Evolutionary conservation across 2,329 filamentous ascomycete genomes (phyloP), one percentile per base, ranked within the genome.

Genomic region (Aspergillus proliferans): DNA sequence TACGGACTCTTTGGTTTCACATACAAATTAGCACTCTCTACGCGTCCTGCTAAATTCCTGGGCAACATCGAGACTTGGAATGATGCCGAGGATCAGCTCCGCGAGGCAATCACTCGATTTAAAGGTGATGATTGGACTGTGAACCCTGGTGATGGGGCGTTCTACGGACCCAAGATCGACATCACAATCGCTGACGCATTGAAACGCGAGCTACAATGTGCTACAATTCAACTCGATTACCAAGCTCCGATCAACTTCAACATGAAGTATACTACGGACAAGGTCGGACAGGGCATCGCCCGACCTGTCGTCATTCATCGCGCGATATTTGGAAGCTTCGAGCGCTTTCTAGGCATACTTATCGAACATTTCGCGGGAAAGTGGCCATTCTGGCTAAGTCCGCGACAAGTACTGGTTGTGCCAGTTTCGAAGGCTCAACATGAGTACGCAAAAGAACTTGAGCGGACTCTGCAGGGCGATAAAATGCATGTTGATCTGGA

Each of bases 141-240:
- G 45, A 95, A 97, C 71, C 86, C 89, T 52, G 93, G 92, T 50
- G 93, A 97, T 61, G 93, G 93, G 65, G 93, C 93, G 47, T 98
- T 97, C 74, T 98, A 98, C 69, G 93, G 93, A 1, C 93, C 93
- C 46, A 97, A 98, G 81, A 95, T 97, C 60, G 93, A 98, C 62
- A 93, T 98, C 64, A 94, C 88, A 52, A 91, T 98, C 63, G 85
- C 84, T 46, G 92, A 96, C 71, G 88, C 88, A 42, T 76, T 96
- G 57, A 83, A 84, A 70, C 82, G 91, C 67, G 88, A 91, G 52
- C 87, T 84, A 75, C 87, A 94, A 71, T 94, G 88, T 64, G 89
- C 91, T 59, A 97, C 92, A 10, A 95, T 97, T 58, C 92, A 97
- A 73, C 82, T 95, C 47, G 89, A 95, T 68, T 95, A 94, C 75